These are phyloP conservation scores for Emmonsiellopsis sp. DNA, from an alignment of 2,329 filamentous ascomycete genomes.

Conservation along the genomic window DNA sequence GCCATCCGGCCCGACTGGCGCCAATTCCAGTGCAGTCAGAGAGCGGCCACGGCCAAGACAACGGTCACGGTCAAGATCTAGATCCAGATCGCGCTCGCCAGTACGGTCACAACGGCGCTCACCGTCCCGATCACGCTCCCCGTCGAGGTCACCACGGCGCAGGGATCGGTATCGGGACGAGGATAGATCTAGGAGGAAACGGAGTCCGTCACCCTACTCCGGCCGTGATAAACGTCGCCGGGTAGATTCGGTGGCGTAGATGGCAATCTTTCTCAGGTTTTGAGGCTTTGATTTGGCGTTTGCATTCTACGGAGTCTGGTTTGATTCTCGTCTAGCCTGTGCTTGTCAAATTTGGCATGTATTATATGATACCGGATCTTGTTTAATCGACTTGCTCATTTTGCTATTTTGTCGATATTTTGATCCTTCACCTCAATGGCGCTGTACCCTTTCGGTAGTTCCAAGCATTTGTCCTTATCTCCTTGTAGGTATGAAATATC, in stretches of 20 bases:
- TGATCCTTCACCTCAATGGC: no score
- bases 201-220: slow-evolving; percentile 33
- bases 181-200: slow-evolving; percentile 25
- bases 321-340: background rate
- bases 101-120: slow-evolving; percentile 38
- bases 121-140: slow-evolving; percentile 35
- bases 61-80: slow-evolving; percentile 24
- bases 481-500: no score
- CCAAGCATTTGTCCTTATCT: no score
- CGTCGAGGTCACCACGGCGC: slow-evolving; percentile 11
- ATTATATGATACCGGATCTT: background rate
- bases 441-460: no score
- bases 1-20: slow-evolving; percentile 31
- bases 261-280: no score
- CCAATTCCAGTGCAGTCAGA: slow-evolving; percentile 36
- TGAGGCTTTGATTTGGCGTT: background rate
- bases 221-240: slow-evolving; percentile 34
- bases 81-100: slow-evolving; percentile 47
- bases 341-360: background rate
- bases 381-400: background rate
- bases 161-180: slow-evolving; percentile 36
- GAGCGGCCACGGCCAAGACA: slow-evolving; percentile 20
- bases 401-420: background rate
- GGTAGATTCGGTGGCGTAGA: slow-evolving; percentile 14
- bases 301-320: slow-evolving; percentile 1